Evolutionary conservation across 2,329 filamentous ascomycete species (phyloP).

Genomic region (Trichophyton equinum): DNA sequence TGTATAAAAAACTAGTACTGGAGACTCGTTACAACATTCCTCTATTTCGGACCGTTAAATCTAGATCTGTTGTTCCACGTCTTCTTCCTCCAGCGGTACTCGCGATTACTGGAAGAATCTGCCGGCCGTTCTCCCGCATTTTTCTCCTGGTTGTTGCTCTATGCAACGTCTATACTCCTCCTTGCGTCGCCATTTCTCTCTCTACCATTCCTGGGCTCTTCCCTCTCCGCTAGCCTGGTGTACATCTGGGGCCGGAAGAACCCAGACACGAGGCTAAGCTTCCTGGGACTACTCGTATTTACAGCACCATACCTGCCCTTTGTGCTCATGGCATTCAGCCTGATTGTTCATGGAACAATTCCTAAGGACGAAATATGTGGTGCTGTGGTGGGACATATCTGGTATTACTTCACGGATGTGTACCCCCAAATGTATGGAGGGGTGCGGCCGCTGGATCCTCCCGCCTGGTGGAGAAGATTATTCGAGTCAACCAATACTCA

Average conservation of each 20-base stretch:
- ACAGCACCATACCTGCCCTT: constrained; percentile 89
- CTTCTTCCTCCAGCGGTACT: constrained; percentile 96
- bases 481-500: constrained; percentile 48
- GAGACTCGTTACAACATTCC: constrained; percentile 89
- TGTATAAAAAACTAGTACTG: constrained; percentile 55
- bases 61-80: constrained; percentile 94
- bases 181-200: constrained; percentile 73
- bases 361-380: constrained; percentile 96
- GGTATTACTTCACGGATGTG: constrained; percentile 97
- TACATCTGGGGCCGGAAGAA: constrained; percentile 98
- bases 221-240: constrained; percentile 81
- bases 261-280: constrained; percentile 78
- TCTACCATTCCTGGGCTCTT: constrained; percentile 88
- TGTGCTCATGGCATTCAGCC: constrained; percentile 85
- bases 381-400: constrained; percentile 85
- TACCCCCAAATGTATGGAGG: constrained; percentile 84
- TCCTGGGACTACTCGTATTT: constrained; percentile 80
- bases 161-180: constrained; percentile 68
- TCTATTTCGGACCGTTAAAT: constrained; percentile 91
- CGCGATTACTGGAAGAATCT: constrained; percentile 85
- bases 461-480: constrained; percentile 74
- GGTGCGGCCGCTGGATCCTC: constrained; percentile 75
- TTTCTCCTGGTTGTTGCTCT: constrained; percentile 88
- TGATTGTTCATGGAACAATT: constrained; percentile 77
- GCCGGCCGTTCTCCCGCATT: constrained; percentile 83